phyloP scores from a whole-genome alignment of 1,284 basidiomycete genomes.

The Hemileia vastatrix region DNA sequence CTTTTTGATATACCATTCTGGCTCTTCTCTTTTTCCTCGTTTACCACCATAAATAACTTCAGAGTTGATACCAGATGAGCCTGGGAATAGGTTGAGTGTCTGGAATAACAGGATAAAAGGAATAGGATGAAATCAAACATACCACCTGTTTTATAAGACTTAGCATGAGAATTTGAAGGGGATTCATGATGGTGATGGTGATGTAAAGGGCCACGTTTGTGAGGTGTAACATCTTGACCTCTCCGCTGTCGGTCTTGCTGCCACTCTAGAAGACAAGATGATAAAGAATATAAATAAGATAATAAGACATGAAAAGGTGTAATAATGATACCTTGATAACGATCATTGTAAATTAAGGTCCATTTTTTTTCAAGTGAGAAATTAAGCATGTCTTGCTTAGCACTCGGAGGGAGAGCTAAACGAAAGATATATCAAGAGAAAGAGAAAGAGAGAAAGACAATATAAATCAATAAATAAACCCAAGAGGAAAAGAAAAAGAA shows the following conservation, averaged over 20 bases:
- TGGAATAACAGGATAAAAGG: too few species aligned
- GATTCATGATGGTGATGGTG: too few species aligned
- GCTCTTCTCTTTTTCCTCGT: conserved; percentile 34
- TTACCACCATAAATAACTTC: background rate
- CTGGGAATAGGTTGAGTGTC: too few species aligned
- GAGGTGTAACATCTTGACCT: too few species aligned
- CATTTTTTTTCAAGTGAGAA: conserved; percentile 23
- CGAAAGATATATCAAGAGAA: background rate
- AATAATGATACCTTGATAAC: conserved; percentile 11
- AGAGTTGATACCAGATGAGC: too few species aligned
- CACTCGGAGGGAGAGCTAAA: conserved; percentile 11
- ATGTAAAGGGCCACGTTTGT: too few species aligned
- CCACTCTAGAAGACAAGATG: too few species aligned
- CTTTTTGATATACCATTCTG: conserved; percentile 65
- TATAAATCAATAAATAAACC: background rate
- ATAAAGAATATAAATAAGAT: too few species aligned
- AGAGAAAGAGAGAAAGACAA: background rate
- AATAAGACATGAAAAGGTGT: background rate
- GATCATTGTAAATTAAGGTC: conserved; percentile 20
- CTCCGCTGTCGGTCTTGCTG: too few species aligned
- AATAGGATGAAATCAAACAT: too few species aligned
- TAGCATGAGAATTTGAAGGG: too few species aligned
- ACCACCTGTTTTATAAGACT: too few species aligned
- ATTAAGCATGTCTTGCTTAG: conserved; percentile 21
- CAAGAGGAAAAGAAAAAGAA: background rate